Conservation (phyloP, 2,329 filamentous ascomycete species). For the Alternaria sp. region DNA sequence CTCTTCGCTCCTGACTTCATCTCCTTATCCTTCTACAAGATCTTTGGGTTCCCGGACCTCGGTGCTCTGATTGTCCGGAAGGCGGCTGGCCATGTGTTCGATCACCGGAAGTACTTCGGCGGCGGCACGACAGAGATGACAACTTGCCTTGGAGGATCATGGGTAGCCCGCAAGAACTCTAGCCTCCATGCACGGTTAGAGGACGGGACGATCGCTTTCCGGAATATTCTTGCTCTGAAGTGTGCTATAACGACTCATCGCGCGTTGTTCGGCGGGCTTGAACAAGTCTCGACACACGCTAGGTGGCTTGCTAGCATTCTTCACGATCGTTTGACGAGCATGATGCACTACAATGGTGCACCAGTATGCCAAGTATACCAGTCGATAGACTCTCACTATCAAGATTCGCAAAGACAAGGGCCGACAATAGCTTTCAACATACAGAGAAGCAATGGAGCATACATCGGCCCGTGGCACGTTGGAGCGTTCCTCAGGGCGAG, state of each 20-base stretch:
- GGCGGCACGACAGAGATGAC: slow-evolving; percentile 69
- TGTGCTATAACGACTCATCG: slow-evolving; percentile 65
- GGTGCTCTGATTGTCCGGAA: slow-evolving; percentile 84
- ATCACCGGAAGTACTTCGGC: slow-evolving; percentile 67
- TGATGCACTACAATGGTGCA: slow-evolving; percentile 62
- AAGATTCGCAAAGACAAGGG: slow-evolving; percentile 62
- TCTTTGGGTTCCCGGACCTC: slow-evolving; percentile 92
- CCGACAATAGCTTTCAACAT: slow-evolving; percentile 71
- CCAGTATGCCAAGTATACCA: slow-evolving; percentile 63
- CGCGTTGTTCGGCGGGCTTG: slow-evolving; percentile 64
- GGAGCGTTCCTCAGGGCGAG: slow-evolving; percentile 63
- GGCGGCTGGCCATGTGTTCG: slow-evolving; percentile 62
- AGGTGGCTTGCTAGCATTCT: slow-evolving; percentile 59
- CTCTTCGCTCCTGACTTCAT: slow-evolving; percentile 77
- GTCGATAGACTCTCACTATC: slow-evolving; percentile 57
- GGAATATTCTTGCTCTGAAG: slow-evolving; percentile 67
- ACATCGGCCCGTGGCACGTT: slow-evolving; percentile 64
- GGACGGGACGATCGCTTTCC: slow-evolving; percentile 71
- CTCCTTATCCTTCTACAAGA: slow-evolving; percentile 89
- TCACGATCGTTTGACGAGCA: slow-evolving; percentile 54
- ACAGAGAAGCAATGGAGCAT: slow-evolving; percentile 57
- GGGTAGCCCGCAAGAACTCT: slow-evolving; percentile 61
- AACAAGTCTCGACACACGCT: slow-evolving; percentile 65
- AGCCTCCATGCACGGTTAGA: slow-evolving; percentile 67
- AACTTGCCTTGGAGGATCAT: slow-evolving; percentile 58